Evolutionary conservation across 768 basidiomycete species (phyloP), one percentile per base, ranked within the genome.

Genomic region (Pilatotrama ljubarskyi): DNA sequence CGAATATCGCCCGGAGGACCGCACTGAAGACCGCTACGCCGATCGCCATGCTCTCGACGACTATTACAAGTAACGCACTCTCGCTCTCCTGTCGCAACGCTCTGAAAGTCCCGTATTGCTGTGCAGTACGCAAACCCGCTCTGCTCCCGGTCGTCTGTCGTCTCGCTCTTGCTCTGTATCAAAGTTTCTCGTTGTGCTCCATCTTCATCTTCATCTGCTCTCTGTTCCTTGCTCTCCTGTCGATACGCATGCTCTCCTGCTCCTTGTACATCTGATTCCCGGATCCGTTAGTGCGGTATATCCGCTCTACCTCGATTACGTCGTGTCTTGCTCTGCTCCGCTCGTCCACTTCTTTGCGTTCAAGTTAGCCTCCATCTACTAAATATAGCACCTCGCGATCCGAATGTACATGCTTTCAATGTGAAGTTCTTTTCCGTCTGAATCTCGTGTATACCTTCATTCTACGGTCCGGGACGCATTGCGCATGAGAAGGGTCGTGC

Each of bases 31-130:
- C 38, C 38, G 38, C 14, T 14, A n/a, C 29, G 48, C 56, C 24
- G 37, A 42, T 35, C 51, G 59, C 40, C 43, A 58, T 10, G 35
- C 22, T 20, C 46, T 59, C 53, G 51, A 55, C 42, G 38, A 62
- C 37, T 62, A 57, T 32, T 61, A 61, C 53, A 49, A 50, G n/a
- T 61, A 48, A 55, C 32, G 32, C 59, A 49, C 14, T 43, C 52
- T 20, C 15, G 44, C 52, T 48, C 42, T 55, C 48, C 17, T 35
- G 32, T 15, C 46, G 29, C 36, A 55, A 38, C 32, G 42, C 47
- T 22, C 32, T 29, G 29, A 32, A 49, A 40, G 14, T n/a, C 10
- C 18, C 35, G 26, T 32, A 46, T 40, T 32, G 58, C 56, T 58
- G 42, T 36, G 56, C 41, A 36, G 13, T 58, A 37, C 18, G 13